Percentiles rank a stretch among this genome's conserved stretches.
phyloP scores from a whole-genome alignment of 257 asterid genomes.

The Pogostemon cablin region DNA sequence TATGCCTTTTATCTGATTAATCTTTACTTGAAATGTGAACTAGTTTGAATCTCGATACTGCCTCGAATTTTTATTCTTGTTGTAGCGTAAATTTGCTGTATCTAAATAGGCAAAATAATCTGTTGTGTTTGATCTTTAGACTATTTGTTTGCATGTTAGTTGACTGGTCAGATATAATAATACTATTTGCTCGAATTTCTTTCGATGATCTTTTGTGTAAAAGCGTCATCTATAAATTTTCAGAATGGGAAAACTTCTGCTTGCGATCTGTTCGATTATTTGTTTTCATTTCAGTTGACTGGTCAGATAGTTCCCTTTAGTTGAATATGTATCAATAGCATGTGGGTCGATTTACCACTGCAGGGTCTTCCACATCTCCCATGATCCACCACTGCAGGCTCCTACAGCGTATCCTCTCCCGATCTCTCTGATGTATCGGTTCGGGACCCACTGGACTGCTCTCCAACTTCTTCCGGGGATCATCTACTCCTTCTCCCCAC shows the following conservation, averaged over 20 bases:
- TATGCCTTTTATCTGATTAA: background rate
- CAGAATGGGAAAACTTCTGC: no score
- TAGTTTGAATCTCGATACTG: background rate
- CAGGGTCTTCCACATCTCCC: no score
- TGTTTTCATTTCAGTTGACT: background rate
- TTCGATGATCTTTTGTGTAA: background rate
- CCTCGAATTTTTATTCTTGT: background rate
- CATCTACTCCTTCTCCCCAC: no score
- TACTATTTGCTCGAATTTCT: background rate
- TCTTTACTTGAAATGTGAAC: background rate
- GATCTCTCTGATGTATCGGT: no score
- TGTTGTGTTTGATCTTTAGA: background rate
- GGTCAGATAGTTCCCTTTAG: background rate
- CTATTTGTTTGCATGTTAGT: background rate
- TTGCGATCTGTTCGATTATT: background rate
- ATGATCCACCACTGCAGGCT: no score
- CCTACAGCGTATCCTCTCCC: no score
- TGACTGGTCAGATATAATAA: background rate
- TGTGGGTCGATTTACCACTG: constrained; percentile 16
- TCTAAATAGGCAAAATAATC: background rate
- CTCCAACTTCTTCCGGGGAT: no score
- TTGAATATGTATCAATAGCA: background rate
- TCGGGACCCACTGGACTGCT: no score
- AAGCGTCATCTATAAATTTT: no score
- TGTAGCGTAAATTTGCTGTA: background rate